These are phyloP conservation scores for Leccinum olivaceopallidum DNA, from an alignment of 768 basidiomycete genomes.

Conservation along the genomic window DNA sequence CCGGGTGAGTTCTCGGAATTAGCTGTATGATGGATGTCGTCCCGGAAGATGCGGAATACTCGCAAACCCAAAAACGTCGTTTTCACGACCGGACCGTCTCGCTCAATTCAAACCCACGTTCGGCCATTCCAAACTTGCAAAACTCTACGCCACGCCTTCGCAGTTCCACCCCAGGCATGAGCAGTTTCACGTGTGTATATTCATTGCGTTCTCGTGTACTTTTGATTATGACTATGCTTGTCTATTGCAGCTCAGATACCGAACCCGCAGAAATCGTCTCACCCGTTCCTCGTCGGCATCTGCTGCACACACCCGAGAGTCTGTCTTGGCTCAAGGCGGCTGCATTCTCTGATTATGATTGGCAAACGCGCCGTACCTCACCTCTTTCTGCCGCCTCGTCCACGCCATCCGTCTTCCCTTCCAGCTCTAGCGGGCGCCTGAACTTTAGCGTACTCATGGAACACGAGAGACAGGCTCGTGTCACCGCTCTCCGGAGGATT, in stretches of 20 bases:
- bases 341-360: conserved; percentile 44
- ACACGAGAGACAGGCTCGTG: conserved; percentile 25
- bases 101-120: conserved; percentile 11
- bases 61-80: neutral
- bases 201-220: neutral
- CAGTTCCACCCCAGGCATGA: conserved; percentile 15
- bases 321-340: conserved; percentile 56
- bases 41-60: conserved; percentile 11
- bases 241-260: conserved; percentile 19
- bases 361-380: conserved; percentile 43
- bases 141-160: conserved; percentile 19
- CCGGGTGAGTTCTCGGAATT: neutral
- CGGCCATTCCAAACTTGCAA: conserved; percentile 6
- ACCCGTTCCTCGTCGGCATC: conserved; percentile 65
- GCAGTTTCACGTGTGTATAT: conserved; percentile 17
- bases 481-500: conserved; percentile 14
- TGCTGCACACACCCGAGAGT: conserved; percentile 59
- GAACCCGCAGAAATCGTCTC: conserved; percentile 53
- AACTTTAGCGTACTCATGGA: conserved; percentile 49
- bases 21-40: conserved; percentile 19
- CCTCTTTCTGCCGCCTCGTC: conserved; percentile 41
- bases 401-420: conserved; percentile 26
- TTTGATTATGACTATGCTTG: neutral
- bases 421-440: conserved; percentile 20
- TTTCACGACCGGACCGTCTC: conserved; percentile 17